Conservation (phyloP, 768 basidiomycete species). For the Phylloporus arenicola region DNA sequence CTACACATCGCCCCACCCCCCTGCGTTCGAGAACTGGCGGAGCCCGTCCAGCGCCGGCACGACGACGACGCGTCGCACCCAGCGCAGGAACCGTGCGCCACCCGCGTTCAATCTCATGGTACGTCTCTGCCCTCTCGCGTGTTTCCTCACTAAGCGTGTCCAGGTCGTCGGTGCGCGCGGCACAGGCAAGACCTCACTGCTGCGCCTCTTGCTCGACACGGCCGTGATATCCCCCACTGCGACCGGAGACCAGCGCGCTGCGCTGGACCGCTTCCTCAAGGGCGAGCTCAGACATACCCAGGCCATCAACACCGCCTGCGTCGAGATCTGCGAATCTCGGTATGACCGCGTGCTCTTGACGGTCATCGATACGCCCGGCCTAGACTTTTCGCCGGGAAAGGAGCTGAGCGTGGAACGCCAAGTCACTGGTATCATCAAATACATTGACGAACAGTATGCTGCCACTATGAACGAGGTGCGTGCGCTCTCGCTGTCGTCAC, state of each 20-base stretch:
- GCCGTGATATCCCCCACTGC: slow-evolving; percentile 76
- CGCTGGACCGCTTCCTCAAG: slow-evolving; percentile 60
- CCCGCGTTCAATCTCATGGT: slow-evolving; percentile 89
- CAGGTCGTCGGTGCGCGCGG: slow-evolving; percentile 78
- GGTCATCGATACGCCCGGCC: slow-evolving; percentile 81
- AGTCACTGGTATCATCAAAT: slow-evolving; percentile 67
- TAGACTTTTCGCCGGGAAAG: slow-evolving; percentile 67
- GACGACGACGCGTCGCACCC: slow-evolving; percentile 46
- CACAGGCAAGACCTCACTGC: slow-evolving; percentile 80
- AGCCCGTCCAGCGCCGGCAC: slow-evolving; percentile 32
- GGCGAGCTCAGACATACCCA: slow-evolving; percentile 57
- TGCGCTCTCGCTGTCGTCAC: neutral
- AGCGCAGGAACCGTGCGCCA: slow-evolving; percentile 58
- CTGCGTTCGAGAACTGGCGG: slow-evolving; percentile 58
- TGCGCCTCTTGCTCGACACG: slow-evolving; percentile 77
- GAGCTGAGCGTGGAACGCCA: slow-evolving; percentile 78
- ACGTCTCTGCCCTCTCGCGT: slow-evolving; percentile 9
- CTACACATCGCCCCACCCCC: slow-evolving; percentile 57
- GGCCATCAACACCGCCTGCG: slow-evolving; percentile 58
- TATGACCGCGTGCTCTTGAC: slow-evolving; percentile 75
- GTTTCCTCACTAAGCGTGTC: slow-evolving; percentile 2
- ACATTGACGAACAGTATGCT: slow-evolving; percentile 74
- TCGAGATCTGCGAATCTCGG: slow-evolving; percentile 81
- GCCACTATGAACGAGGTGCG: slow-evolving; percentile 82
- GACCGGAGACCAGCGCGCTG: slow-evolving; percentile 65